A percentile compares a stretch with the other conserved stretches of the same genome.
Evolutionary conservation across 768 basidiomycete genomes (phyloP).

Genomic region (Hericium alpestre): DNA sequence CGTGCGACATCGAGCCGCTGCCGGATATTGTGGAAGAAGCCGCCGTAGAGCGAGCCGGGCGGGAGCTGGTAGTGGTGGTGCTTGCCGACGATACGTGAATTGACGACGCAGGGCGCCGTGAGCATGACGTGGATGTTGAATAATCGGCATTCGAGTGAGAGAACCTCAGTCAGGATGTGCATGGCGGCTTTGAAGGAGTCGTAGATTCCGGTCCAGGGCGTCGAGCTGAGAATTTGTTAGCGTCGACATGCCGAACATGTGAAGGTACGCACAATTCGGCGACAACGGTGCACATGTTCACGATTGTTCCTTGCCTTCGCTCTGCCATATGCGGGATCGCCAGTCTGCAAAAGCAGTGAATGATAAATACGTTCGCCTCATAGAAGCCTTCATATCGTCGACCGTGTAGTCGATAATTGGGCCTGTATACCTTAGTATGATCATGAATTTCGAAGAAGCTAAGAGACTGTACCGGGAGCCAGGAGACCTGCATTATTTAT

Average conservation of each 20-base stretch:
- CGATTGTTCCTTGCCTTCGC: constrained; percentile 48
- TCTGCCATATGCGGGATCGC: constrained; percentile 67
- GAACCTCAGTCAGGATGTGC: constrained; percentile 48
- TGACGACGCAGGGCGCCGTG: constrained; percentile 54
- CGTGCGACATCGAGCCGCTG: constrained; percentile 49
- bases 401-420: constrained; percentile 44
- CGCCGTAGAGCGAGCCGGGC: constrained; percentile 34
- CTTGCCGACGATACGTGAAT: constrained; percentile 55
- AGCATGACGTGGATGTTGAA: constrained; percentile 64
- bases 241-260: constrained; percentile 45
- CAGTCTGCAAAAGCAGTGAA: constrained; percentile 47
- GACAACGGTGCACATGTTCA: constrained; percentile 65
- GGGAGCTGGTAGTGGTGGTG: constrained; percentile 47
- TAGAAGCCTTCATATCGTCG: constrained; percentile 43
- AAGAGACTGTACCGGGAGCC: constrained; percentile 28
- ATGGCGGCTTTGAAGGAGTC: constrained; percentile 48
- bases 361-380: constrained; percentile 58
- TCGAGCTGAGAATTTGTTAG: constrained; percentile 30
- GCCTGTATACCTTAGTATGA: not conserved
- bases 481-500: constrained; percentile 64
- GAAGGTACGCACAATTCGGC: constrained; percentile 36
- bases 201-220: constrained; percentile 61
- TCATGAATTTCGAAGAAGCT: too few species aligned
- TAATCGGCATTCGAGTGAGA: constrained; percentile 66
- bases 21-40: constrained; percentile 28